These are phyloP conservation scores for Ceratobasidium sp. DNA, from an alignment of 1,284 basidiomycete species.

Conservation along the genomic window DNA sequence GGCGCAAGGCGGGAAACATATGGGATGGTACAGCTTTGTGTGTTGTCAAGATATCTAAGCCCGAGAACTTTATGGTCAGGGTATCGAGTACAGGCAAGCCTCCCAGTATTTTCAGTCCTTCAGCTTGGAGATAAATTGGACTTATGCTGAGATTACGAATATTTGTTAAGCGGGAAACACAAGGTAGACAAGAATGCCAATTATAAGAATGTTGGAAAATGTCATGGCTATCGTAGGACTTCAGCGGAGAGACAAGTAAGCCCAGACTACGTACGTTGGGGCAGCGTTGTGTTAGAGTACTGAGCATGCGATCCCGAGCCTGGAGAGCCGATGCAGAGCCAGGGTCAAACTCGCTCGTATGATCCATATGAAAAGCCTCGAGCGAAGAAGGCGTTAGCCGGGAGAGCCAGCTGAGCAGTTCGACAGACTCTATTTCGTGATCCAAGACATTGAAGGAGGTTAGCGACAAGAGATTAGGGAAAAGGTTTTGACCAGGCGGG, in stretches of 20 bases:
- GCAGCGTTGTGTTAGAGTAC: background rate
- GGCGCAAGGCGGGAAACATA: background rate
- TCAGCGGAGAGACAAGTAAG: background rate
- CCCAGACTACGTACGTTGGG: background rate
- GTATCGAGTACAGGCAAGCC: background rate
- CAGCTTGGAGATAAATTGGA: background rate
- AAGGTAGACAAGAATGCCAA: background rate
- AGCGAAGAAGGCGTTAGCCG: background rate
- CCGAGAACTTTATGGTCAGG: background rate
- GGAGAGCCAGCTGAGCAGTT: background rate
- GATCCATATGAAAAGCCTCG: background rate
- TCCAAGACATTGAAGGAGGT: background rate
- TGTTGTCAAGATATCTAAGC: no score
- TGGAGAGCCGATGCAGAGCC: background rate
- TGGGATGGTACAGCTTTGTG: no score
- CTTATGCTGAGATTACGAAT: background rate
- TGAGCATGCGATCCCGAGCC: background rate
- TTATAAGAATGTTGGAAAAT: background rate
- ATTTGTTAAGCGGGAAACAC: background rate
- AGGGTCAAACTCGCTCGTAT: background rate
- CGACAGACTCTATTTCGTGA: background rate
- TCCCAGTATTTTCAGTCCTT: background rate
- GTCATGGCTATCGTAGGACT: background rate
- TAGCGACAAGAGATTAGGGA: background rate
- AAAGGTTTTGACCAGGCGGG: background rate